phyloP scores from a whole-genome alignment of 2,329 filamentous ascomycete genomes.

The Talaromyces sp. region DNA sequence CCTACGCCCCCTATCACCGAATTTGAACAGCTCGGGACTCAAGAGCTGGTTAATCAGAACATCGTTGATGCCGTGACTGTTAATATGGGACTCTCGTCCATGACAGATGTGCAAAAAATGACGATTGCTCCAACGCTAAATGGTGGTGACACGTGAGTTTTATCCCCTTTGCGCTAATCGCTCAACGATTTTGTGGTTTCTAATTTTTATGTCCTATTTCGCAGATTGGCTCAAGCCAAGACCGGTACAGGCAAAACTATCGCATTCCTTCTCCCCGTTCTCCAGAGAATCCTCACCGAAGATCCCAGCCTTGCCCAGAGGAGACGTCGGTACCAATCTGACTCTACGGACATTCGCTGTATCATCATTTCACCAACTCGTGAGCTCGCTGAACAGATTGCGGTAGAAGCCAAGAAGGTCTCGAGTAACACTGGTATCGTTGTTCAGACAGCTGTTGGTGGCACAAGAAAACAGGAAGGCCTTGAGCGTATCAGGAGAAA shows the following conservation, averaged over 20 bases:
- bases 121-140: slow-evolving; percentile 76
- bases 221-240: slow-evolving; percentile 83
- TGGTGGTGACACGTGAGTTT: slow-evolving; percentile 72
- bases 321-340: slow-evolving; percentile 9
- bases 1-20: slow-evolving; percentile 26
- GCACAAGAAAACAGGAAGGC: slow-evolving; percentile 69
- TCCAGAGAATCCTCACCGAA: slow-evolving; percentile 66
- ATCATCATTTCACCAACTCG: slow-evolving; percentile 59
- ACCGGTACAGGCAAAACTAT: slow-evolving; percentile 97
- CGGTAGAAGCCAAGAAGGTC: slow-evolving; percentile 66
- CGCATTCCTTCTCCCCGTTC: slow-evolving; percentile 79
- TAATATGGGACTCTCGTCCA: slow-evolving; percentile 69
- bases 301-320: slow-evolving; percentile 53
- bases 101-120: slow-evolving; percentile 87
- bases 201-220: not conserved
- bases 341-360: slow-evolving; percentile 50
- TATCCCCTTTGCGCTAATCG: not conserved
- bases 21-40: slow-evolving; percentile 33
- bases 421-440: slow-evolving; percentile 59
- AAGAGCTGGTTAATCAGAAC: slow-evolving; percentile 51
- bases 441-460: slow-evolving; percentile 79
- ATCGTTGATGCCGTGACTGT: slow-evolving; percentile 64
- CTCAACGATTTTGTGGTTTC: slow-evolving; percentile 11
- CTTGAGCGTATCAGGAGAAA: slow-evolving; percentile 61
- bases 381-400: slow-evolving; percentile 60